Percentiles rank a stretch among this genome's conserved stretches.
phyloP scores from a whole-genome alignment of 805 yeast species.

The Candida hispaniensis region DNA sequence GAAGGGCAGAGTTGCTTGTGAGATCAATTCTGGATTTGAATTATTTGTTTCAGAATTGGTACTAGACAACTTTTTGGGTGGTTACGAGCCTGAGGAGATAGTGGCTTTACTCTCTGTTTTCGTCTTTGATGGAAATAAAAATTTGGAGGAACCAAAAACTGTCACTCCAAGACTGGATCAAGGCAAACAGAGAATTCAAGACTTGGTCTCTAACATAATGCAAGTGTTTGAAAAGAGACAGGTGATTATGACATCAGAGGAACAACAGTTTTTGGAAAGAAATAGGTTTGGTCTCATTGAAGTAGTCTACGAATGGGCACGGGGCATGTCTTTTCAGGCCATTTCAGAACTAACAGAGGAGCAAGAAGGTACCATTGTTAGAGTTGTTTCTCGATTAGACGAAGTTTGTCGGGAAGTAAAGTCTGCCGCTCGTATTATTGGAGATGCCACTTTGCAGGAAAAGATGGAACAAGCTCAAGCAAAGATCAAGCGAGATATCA shows the following conservation, averaged over 20 bases:
- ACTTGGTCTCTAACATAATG: constrained; percentile 54
- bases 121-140: constrained; percentile 79
- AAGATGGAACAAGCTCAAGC: constrained; percentile 92
- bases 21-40: constrained; percentile 70
- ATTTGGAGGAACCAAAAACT: constrained; percentile 51
- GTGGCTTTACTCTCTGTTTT: constrained; percentile 90
- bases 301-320: constrained; percentile 96
- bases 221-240: constrained; percentile 54
- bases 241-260: constrained; percentile 71
- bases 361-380: constrained; percentile 92
- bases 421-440: constrained; percentile 87
- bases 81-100: constrained; percentile 89
- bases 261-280: constrained; percentile 69
- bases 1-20: constrained; percentile 92
- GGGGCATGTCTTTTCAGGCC: constrained; percentile 83
- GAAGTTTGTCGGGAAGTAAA: constrained; percentile 92
- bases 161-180: constrained; percentile 73
- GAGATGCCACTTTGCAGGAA: constrained; percentile 79
- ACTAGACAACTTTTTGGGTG: constrained; percentile 83
- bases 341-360: constrained; percentile 83
- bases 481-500: constrained; percentile 89
- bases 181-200: constrained; percentile 48
- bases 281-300: constrained; percentile 84
- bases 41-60: constrained; percentile 78
- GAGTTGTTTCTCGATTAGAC: constrained; percentile 88